These are phyloP conservation scores for Pythium apleroticum DNA, from an alignment of 352 stramenopile species.

Conservation along the genomic window DNA sequence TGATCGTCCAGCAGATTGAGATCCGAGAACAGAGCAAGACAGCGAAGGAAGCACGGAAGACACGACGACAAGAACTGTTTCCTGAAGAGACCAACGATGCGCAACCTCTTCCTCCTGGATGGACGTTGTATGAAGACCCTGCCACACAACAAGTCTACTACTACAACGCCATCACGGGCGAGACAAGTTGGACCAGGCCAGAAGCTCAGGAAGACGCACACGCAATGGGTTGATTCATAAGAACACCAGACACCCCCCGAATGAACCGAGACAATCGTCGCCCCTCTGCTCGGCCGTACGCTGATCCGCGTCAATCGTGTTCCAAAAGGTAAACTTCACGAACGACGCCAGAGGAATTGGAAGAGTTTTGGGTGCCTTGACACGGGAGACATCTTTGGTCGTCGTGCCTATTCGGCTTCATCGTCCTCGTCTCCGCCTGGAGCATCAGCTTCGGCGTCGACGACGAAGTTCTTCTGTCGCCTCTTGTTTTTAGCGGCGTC, in stretches of 20 bases:
- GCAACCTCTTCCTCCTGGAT: conserved; percentile 17
- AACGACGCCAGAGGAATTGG: no score
- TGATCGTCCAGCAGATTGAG: conserved; percentile 68
- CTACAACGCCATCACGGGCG: conserved; percentile 40
- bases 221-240: neutral
- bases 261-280: no score
- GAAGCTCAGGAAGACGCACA: neutral
- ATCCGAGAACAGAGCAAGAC: conserved; percentile 59
- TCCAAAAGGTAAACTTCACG: no score
- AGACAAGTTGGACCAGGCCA: conserved; percentile 36
- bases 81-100: neutral
- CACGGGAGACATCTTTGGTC: no score
- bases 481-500: no score
- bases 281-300: no score
- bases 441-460: no score
- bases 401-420: no score
- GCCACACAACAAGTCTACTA: conserved; percentile 32
- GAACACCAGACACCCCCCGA: neutral
- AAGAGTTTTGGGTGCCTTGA: no score
- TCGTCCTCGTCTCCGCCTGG: no score
- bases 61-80: conserved; percentile 11
- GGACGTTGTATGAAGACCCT: conserved; percentile 19
- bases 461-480: no score
- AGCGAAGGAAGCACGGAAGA: conserved; percentile 23
- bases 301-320: no score